Percentiles rank a stretch among this genome's conserved stretches.
These are phyloP conservation scores for Ceratocystis diversiconidia DNA, from an alignment of 2,329 filamentous ascomycete genomes.

Conservation along the genomic window DNA sequence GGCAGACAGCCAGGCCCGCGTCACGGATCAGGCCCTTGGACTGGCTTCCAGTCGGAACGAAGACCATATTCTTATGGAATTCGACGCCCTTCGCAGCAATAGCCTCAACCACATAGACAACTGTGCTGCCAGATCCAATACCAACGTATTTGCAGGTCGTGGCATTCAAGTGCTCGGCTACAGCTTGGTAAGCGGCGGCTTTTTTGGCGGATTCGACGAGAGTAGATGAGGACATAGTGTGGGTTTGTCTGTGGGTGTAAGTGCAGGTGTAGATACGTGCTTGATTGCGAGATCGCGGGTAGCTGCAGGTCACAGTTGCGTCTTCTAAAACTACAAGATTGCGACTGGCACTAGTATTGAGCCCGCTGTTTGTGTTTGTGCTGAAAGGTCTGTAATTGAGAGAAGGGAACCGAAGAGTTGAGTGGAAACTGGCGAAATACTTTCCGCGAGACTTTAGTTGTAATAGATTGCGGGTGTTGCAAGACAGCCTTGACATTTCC, in stretches of 20 bases:
- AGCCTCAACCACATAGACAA: conserved; percentile 73
- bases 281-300: conserved; percentile 6
- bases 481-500: too few relatives aligned
- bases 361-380: too few relatives aligned
- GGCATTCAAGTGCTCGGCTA: conserved; percentile 54
- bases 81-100: conserved; percentile 47
- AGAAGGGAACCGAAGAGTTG: too few relatives aligned
- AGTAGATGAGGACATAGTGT: conserved; percentile 26
- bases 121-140: conserved; percentile 69
- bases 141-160: conserved; percentile 48
- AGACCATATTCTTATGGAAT: conserved; percentile 53
- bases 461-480: too few relatives aligned
- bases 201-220: conserved; percentile 61
- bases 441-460: too few relatives aligned
- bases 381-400: too few relatives aligned
- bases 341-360: too few relatives aligned
- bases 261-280: neutral
- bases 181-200: conserved; percentile 58
- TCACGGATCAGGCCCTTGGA: conserved; percentile 72
- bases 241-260: conserved; percentile 10
- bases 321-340: too few relatives aligned
- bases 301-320: neutral
- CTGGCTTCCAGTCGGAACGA: conserved; percentile 85
- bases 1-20: conserved; percentile 62
- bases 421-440: too few relatives aligned